A percentile compares a stretch with the other conserved stretches of the same genome.
phyloP scores from a whole-genome alignment of 2,329 filamentous ascomycete genomes.

The Trichoderma citrinoviride region DNA sequence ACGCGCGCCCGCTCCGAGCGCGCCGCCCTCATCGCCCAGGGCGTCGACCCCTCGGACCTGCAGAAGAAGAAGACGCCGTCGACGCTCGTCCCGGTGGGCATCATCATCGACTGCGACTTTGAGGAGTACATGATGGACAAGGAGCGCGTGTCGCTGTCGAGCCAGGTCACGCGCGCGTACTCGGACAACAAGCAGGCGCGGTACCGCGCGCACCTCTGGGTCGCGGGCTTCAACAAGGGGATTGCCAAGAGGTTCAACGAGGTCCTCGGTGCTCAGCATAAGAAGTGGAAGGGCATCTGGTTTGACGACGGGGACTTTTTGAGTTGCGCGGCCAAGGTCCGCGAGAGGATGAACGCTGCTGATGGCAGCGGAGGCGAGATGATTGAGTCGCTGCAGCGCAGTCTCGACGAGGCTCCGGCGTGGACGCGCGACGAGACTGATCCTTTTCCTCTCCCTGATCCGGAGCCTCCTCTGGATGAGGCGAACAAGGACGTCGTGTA shows the following conservation, averaged over 20 bases:
- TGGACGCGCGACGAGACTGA: slow-evolving; percentile 36
- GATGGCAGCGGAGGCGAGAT: slow-evolving; percentile 51
- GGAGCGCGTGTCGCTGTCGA: slow-evolving; percentile 77
- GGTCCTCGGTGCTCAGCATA: slow-evolving; percentile 66
- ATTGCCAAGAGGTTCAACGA: slow-evolving; percentile 79
- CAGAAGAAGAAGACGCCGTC: slow-evolving; percentile 36
- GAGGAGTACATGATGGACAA: slow-evolving; percentile 85
- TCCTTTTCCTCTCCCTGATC: slow-evolving; percentile 35
- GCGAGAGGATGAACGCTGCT: slow-evolving; percentile 58
- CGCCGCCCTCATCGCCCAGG: slow-evolving; percentile 49
- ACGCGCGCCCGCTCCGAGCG: slow-evolving; percentile 50
- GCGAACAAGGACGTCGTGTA: slow-evolving; percentile 65
- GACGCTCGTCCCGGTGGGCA: slow-evolving; percentile 67
- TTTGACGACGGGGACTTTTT: slow-evolving; percentile 75
- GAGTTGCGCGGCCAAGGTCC: slow-evolving; percentile 62
- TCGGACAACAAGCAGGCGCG: slow-evolving; percentile 74
- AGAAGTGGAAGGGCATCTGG: slow-evolving; percentile 73
- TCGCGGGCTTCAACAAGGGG: slow-evolving; percentile 75
- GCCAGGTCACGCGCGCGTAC: slow-evolving; percentile 84
- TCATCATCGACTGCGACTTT: slow-evolving; percentile 90
- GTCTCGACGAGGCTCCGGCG: slow-evolving; percentile 31
- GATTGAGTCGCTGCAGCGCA: slow-evolving; percentile 54
- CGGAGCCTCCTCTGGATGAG: slow-evolving; percentile 34
- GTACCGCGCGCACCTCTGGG: slow-evolving; percentile 68
- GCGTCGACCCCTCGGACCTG: slow-evolving; percentile 40